Conservation (phyloP, 805 yeast genomes). For the Cyberlindnera galapagoensis region DNA sequence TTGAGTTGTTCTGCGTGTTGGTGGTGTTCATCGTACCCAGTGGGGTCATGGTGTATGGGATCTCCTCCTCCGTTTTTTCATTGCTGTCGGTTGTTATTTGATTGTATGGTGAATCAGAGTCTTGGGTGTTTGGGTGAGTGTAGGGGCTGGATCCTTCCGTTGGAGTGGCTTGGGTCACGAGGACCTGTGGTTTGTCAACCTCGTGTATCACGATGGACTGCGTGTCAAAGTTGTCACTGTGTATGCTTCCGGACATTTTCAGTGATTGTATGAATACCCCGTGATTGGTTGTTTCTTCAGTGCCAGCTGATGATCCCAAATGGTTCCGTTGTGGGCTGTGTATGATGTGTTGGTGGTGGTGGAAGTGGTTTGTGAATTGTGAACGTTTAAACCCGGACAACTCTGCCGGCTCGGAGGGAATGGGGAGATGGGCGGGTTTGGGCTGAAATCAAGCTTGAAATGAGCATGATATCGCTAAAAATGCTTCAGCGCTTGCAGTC, state of each 20-base stretch:
- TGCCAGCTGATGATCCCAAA: neutral
- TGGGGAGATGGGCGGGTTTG: too few relatives aligned
- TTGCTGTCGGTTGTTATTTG: too few relatives aligned
- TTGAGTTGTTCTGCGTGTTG: neutral
- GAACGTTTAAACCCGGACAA: too few relatives aligned
- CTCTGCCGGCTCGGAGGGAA: too few relatives aligned
- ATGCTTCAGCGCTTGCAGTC: too few relatives aligned
- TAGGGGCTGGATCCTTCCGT: neutral
- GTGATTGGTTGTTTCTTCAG: slow-evolving; percentile 1
- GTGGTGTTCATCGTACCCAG: slow-evolving; percentile 1
- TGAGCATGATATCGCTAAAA: too few relatives aligned
- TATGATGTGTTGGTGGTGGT: neutral
- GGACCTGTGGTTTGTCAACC: neutral
- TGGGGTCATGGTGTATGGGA: too few relatives aligned
- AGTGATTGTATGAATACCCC: neutral
- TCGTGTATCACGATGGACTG: slow-evolving; percentile 1
- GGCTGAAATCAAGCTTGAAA: too few relatives aligned
- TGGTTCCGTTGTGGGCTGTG: neutral
- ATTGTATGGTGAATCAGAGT: too few relatives aligned
- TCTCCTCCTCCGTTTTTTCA: too few relatives aligned
- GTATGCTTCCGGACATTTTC: neutral
- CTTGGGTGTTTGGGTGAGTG: too few relatives aligned
- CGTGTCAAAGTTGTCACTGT: neutral
- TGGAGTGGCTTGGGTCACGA: neutral
- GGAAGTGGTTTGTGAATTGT: too few relatives aligned